A percentile compares a stretch with the other conserved stretches of the same genome.
Evolutionary conservation across 768 basidiomycete species (phyloP).

Genomic region (Gelatoporia subvermispora): DNA sequence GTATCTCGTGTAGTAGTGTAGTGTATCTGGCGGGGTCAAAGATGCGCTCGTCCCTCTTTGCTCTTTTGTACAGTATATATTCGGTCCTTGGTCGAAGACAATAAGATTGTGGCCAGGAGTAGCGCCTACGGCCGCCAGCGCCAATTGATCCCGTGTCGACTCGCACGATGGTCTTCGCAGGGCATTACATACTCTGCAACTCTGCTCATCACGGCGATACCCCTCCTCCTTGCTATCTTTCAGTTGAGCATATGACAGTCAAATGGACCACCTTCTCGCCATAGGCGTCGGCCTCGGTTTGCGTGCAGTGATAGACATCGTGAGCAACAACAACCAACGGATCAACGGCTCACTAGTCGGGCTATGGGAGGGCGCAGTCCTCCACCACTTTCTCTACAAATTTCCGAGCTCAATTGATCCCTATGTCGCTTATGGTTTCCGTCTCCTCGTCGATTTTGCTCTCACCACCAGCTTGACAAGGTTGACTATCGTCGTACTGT

Average conservation of each 20-base stretch:
- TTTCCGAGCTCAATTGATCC: constrained; percentile 64
- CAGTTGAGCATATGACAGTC: constrained; percentile 12
- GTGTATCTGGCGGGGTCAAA: background rate
- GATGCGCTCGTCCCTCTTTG: background rate
- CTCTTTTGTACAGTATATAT: too few species aligned
- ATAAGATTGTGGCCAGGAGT: background rate
- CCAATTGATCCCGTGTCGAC: background rate
- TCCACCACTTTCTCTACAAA: constrained; percentile 68
- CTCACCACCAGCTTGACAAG: constrained; percentile 51
- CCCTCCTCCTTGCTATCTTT: background rate
- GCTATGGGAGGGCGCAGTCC: constrained; percentile 74
- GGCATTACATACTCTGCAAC: background rate
- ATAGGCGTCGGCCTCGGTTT: constrained; percentile 63
- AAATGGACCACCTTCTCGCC: constrained; percentile 68
- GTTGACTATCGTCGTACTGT: constrained; percentile 44
- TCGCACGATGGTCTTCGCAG: background rate
- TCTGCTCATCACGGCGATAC: background rate
- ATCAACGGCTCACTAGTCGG: constrained; percentile 65
- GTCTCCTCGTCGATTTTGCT: constrained; percentile 69
- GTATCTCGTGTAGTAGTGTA: background rate
- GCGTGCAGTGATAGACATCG: constrained; percentile 55
- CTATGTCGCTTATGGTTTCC: constrained; percentile 59
- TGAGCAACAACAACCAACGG: constrained; percentile 43
- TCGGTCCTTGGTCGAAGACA: background rate
- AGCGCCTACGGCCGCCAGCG: background rate